phyloP scores from a whole-genome alignment of 371 early-diverging fungal genomes.

The Phascolomyces articulosus region DNA sequence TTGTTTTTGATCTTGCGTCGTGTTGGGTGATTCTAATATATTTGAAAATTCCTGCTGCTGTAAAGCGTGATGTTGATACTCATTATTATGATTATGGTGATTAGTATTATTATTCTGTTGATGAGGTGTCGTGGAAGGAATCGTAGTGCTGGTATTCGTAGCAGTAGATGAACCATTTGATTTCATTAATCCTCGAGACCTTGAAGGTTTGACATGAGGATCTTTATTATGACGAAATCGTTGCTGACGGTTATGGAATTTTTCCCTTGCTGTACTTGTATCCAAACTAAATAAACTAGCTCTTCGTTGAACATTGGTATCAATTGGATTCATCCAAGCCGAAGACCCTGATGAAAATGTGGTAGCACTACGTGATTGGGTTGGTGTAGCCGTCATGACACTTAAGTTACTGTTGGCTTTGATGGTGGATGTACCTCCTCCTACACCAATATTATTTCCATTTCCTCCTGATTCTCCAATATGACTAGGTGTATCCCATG shows the following conservation, averaged over 20 bases:
- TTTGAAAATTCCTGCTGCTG: not conserved
- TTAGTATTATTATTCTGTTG: not conserved
- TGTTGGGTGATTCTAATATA: not conserved
- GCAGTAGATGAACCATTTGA: slow-evolving; percentile 6
- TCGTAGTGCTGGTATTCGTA: no score
- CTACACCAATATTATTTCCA: no score
- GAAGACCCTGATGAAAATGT: slow-evolving; percentile 23
- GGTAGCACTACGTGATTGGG: slow-evolving; percentile 41
- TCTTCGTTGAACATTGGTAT: slow-evolving; percentile 29
- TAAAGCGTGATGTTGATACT: no score
- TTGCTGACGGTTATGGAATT: not conserved
- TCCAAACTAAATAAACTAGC: slow-evolving; percentile 49
- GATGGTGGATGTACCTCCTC: no score
- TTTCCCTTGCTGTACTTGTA: slow-evolving; percentile 17
- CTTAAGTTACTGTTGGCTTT: no score
- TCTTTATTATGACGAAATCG: not conserved
- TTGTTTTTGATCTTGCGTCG: not conserved
- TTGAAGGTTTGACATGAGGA: not conserved
- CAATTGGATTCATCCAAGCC: slow-evolving; percentile 1
- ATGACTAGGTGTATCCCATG: not conserved
- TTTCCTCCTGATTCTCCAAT: not conserved
- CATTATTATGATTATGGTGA: not conserved
- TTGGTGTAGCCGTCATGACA: slow-evolving; percentile 13
- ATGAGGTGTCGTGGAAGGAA: no score
- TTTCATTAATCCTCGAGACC: not conserved